Percentiles rank a stretch among this genome's conserved stretches.
Evolutionary conservation across 2,329 filamentous ascomycete genomes (phyloP).

Genomic region (Colletotrichum simmondsii): DNA sequence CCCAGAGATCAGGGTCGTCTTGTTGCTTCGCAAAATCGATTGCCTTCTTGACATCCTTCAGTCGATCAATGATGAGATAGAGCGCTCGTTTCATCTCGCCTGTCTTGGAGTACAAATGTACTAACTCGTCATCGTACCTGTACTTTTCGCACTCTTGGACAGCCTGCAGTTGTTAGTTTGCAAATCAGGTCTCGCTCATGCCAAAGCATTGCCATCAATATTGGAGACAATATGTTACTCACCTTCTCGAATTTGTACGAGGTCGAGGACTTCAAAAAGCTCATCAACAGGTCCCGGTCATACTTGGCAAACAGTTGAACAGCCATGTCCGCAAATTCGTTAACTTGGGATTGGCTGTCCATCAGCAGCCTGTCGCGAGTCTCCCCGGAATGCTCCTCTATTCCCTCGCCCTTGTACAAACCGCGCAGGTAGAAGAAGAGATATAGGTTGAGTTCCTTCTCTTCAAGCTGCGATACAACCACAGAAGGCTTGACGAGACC

Average conservation of each 20-base stretch:
- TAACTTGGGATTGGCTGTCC: conserved; percentile 77
- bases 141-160: conserved; percentile 82
- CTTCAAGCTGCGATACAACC: conserved; percentile 82
- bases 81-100: conserved; percentile 93
- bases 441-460: conserved; percentile 76
- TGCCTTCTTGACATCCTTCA: conserved; percentile 90
- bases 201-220: not conserved
- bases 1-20: conserved; percentile 92
- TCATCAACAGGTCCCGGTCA: conserved; percentile 83
- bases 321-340: conserved; percentile 87
- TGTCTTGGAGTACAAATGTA: conserved; percentile 94
- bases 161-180: conserved; percentile 53
- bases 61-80: conserved; percentile 92
- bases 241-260: conserved; percentile 88
- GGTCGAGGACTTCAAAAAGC: conserved; percentile 85
- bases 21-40: conserved; percentile 96
- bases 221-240: not conserved
- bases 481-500: conserved; percentile 83
- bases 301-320: conserved; percentile 88
- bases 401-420: conserved; percentile 82
- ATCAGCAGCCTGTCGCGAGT: conserved; percentile 66
- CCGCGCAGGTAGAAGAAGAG: conserved; percentile 92
- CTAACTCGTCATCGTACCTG: conserved; percentile 90
- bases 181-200: not conserved
- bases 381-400: conserved; percentile 63